phyloP scores from a whole-genome alignment of 345 rosid genomes.

The Theobroma cacao region DNA sequence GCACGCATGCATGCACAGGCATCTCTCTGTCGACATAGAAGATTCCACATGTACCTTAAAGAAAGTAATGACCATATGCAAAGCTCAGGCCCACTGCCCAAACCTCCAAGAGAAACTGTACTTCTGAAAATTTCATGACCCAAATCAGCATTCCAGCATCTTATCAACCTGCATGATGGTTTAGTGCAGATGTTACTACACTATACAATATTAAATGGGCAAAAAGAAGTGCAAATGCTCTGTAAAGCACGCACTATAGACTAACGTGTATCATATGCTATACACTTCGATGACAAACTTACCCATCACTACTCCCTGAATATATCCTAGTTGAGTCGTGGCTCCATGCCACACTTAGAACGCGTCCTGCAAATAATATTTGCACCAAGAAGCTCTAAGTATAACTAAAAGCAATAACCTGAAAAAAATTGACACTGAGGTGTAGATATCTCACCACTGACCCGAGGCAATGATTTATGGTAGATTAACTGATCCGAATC shows the following conservation, averaged over 20 bases:
- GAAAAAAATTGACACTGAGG: conserved; percentile 15
- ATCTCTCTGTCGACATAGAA: not conserved
- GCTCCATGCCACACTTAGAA: conserved; percentile 76
- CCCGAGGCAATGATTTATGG: conserved; percentile 77
- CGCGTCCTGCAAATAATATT: conserved; percentile 55
- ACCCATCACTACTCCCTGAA: conserved; percentile 96
- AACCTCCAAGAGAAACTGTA: conserved; percentile 81
- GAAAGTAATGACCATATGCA: conserved; percentile 89
- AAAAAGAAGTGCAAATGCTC: not conserved
- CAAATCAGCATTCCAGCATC: conserved; percentile 83
- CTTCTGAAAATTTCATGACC: conserved; percentile 77
- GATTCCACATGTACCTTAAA: conserved; percentile 49
- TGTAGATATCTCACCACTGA: conserved; percentile 77
- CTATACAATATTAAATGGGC: not conserved
- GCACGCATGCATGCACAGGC: not conserved
- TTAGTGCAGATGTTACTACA: not conserved
- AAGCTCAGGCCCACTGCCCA: conserved; percentile 58
- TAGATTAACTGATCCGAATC: conserved; percentile 57
- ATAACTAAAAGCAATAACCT: conserved; percentile 14
- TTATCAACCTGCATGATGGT: conserved; percentile 58
- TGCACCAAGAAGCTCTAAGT: conserved; percentile 7
- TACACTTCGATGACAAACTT: conserved; percentile 25
- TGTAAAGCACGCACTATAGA: not conserved
- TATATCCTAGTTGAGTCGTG: conserved; percentile 56
- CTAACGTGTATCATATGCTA: not conserved